phyloP scores from a whole-genome alignment of 2,329 filamentous ascomycete genomes.

The Trichoderma sp. region DNA sequence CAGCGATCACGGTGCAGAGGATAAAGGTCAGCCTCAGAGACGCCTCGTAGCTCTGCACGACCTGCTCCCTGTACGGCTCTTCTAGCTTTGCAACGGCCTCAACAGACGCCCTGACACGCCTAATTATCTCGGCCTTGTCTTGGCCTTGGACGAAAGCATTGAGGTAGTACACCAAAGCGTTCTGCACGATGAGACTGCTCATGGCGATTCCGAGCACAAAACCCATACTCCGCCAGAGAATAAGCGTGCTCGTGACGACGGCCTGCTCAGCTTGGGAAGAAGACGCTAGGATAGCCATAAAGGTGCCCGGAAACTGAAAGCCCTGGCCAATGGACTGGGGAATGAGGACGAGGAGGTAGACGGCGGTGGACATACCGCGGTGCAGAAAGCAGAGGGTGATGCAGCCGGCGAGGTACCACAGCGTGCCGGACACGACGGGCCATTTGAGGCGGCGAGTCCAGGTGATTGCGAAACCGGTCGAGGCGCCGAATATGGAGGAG shows the following conservation, averaged over 20 bases:
- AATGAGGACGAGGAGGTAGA: conserved; percentile 56
- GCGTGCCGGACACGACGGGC: conserved; percentile 51
- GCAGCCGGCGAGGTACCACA: conserved; percentile 49
- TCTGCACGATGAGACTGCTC: conserved; percentile 71
- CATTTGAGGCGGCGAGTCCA: conserved; percentile 58
- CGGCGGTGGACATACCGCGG: conserved; percentile 47
- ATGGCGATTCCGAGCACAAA: conserved; percentile 70
- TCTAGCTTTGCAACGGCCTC: conserved; percentile 48
- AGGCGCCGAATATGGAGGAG: conserved; percentile 51
- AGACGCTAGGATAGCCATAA: conserved; percentile 60
- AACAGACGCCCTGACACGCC: conserved; percentile 51
- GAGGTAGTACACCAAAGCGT: conserved; percentile 61
- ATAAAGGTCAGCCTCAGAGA: conserved; percentile 48
- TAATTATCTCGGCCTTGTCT: conserved; percentile 55
- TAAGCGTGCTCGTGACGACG: conserved; percentile 66
- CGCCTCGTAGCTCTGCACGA: conserved; percentile 52
- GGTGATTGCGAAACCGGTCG: conserved; percentile 61
- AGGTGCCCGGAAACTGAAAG: conserved; percentile 61
- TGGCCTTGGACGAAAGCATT: conserved; percentile 54
- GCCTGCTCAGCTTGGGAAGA: conserved; percentile 61
- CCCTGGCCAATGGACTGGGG: conserved; percentile 58
- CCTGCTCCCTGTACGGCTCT: conserved; percentile 49
- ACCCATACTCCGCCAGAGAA: conserved; percentile 69
- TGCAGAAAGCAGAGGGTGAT: conserved; percentile 48
- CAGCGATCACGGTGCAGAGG: conserved; percentile 43